Percentiles rank a stretch among this genome's conserved stretches.
phyloP scores from a whole-genome alignment of 164 flowering plant genomes.

The Paratinospora sagittata region DNA sequence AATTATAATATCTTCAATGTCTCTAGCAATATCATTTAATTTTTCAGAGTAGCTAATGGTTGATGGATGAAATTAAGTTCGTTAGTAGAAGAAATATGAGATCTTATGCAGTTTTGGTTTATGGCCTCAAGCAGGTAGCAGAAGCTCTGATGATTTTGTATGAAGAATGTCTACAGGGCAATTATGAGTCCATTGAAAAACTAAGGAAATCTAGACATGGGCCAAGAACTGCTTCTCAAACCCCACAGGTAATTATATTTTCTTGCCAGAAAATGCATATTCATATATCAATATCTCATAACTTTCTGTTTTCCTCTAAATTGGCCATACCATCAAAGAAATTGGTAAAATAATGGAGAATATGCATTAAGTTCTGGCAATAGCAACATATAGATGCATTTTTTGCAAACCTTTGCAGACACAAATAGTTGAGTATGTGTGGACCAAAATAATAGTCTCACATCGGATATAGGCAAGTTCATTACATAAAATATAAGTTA shows the following conservation, averaged over 20 bases:
- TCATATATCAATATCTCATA: not conserved
- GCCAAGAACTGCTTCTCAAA: slow-evolving; percentile 12
- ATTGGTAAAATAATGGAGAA: not conserved
- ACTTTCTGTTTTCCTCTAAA: not conserved
- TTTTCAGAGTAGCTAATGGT: not conserved
- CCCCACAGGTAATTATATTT: too few relatives aligned
- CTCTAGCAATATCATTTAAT: not conserved
- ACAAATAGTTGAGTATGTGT: too few relatives aligned
- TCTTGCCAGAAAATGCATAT: not conserved
- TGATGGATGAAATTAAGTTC: not conserved
- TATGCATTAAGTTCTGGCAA: not conserved
- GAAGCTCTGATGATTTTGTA: slow-evolving; percentile 59
- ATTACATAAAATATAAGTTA: not conserved
- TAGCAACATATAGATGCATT: not conserved
- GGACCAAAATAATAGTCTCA: too few relatives aligned
- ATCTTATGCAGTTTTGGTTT: not conserved
- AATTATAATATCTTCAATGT: not conserved
- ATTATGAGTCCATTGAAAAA: slow-evolving; percentile 36
- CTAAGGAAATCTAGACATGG: slow-evolving; percentile 17
- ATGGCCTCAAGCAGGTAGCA: slow-evolving; percentile 46
- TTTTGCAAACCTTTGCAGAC: not conserved
- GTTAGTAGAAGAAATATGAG: not conserved
- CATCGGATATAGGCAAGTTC: too few relatives aligned
- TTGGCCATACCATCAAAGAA: not conserved
- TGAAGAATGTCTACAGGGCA: slow-evolving; percentile 62